Evolutionary conservation across 2,329 filamentous ascomycete species (phyloP).

Genomic region (Neospermospora avenae): DNA sequence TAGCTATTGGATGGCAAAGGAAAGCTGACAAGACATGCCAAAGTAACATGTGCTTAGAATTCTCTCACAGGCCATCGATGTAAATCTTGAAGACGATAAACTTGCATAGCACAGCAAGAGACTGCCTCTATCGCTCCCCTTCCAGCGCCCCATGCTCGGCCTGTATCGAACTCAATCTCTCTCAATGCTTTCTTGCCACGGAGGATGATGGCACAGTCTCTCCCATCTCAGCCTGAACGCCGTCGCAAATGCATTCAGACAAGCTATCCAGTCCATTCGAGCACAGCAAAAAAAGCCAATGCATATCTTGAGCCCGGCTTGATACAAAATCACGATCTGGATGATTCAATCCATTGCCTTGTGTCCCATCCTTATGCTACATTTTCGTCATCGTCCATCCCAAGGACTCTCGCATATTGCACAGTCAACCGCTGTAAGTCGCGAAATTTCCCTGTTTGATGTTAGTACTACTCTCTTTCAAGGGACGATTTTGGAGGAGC

Average conservation of each 20-base stretch:
- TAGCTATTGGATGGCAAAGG: too few species aligned
- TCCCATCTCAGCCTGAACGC: slow-evolving; percentile 21
- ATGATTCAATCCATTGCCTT: background rate
- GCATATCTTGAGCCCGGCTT: background rate
- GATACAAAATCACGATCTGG: background rate
- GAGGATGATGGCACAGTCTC: background rate
- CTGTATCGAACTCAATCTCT: background rate
- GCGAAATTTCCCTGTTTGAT: slow-evolving; percentile 75
- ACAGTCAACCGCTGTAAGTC: slow-evolving; percentile 94
- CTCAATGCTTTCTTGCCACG: background rate
- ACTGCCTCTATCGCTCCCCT: background rate
- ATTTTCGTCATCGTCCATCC: slow-evolving; percentile 44
- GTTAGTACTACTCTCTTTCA: slow-evolving; percentile 16
- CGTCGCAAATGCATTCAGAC: slow-evolving; percentile 18
- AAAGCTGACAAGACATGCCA: background rate
- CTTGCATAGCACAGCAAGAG: background rate
- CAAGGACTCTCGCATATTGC: slow-evolving; percentile 83
- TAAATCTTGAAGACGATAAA: slow-evolving; percentile 6
- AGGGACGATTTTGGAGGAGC: background rate
- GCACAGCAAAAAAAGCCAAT: background rate
- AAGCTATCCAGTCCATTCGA: background rate
- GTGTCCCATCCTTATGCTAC: slow-evolving; percentile 12
- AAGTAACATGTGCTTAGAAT: too few species aligned
- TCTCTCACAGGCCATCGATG: too few species aligned
- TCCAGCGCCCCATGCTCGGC: slow-evolving; percentile 3